Percentiles rank a stretch among this genome's conserved stretches.
phyloP scores from a whole-genome alignment of 1,139 yeast genomes.

The Yamadazyma buinensis region DNA sequence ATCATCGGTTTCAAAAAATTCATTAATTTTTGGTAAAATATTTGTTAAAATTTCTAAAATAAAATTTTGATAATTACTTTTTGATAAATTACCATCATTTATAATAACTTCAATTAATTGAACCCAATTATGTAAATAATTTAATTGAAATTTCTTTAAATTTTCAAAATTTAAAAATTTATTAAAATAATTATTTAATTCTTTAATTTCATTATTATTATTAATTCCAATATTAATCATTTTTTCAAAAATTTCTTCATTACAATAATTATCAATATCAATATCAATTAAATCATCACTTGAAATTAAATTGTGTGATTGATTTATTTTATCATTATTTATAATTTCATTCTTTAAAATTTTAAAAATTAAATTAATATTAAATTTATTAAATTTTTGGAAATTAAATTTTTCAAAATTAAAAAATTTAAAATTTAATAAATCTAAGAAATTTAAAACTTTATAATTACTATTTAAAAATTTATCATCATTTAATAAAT shows the following conservation, averaged over 20 bases:
- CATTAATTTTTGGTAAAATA: constrained; percentile 71
- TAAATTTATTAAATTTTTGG: constrained; percentile 34
- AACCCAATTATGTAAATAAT: constrained; percentile 77
- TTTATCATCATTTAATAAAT: constrained; percentile 48
- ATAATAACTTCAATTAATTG: constrained; percentile 72
- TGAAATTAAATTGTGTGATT: no score
- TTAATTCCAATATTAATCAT: constrained; percentile 2
- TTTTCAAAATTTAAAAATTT: constrained; percentile 43
- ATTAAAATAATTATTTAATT: constrained; percentile 29
- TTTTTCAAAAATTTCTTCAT: constrained; percentile 6
- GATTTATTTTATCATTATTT: constrained; percentile 4
- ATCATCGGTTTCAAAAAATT: constrained; percentile 69
- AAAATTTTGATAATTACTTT: constrained; percentile 47
- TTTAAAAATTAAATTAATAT: constrained; percentile 26
- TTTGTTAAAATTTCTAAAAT: constrained; percentile 74
- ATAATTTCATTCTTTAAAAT: constrained; percentile 18
- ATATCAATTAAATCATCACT: constrained; percentile 11
- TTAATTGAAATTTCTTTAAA: constrained; percentile 52
- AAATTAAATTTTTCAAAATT: constrained; percentile 35
- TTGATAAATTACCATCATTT: constrained; percentile 44
- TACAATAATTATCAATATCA: constrained; percentile 7
- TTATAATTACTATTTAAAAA: constrained; percentile 55
- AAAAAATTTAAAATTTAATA: constrained; percentile 53
- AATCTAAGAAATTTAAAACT: constrained; percentile 65
- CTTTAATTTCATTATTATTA: constrained; percentile 6